Base-by-base conservation (phyloP, 73 alveolate genomes). In the Tetrahymena elliotti region DNA sequence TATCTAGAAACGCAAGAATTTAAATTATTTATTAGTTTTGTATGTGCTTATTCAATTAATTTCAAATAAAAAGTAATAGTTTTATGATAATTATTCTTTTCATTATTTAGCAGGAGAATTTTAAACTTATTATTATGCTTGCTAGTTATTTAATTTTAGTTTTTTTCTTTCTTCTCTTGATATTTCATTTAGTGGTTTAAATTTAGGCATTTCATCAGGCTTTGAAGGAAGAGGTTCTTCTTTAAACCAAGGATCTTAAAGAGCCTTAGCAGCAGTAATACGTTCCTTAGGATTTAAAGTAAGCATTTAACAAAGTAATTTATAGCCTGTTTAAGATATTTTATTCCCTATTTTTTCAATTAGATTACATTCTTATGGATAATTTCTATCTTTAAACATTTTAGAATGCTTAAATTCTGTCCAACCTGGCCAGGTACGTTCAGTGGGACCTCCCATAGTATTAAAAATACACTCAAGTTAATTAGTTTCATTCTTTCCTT, bases 361-460 rank as follows among this genome's bases (percentile, higher is more conserved):
- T 31, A 68, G n/a, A 16, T 35, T 27, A 68, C 88, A 68, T 68
- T 68, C 88, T 68, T 2, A 31, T 6, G 88, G 88, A 10, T 68
- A 68, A 10, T 27, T 31, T 18, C 88, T 68, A 31, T 68, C 88
- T 68, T 68, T 68, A 24, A 68, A 68, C 3, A 68, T 4, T 11
- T 68, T 68, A 68, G 88, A 68, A 18, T 68, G 88, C 33, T 68
- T 68, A 10, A 27, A 68, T n/a, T 68, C 93, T 16, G 84, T 94
- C 38, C 92, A 84, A 22, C 98, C 99, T 10, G 98, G 99, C 99
- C 99, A 98, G 94, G 97, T 96, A 40, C 97, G 98, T 92, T 99
- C 99, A 41, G 97, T 98, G 9, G 99, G 99, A 16, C 99, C 98
- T 22, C 99, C 99, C 94, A 98, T 41, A 20, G 96, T 92, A 94